These are phyloP conservation scores for Trifolium dubium DNA, from an alignment of 306 rosid genomes.

Conservation along the genomic window DNA sequence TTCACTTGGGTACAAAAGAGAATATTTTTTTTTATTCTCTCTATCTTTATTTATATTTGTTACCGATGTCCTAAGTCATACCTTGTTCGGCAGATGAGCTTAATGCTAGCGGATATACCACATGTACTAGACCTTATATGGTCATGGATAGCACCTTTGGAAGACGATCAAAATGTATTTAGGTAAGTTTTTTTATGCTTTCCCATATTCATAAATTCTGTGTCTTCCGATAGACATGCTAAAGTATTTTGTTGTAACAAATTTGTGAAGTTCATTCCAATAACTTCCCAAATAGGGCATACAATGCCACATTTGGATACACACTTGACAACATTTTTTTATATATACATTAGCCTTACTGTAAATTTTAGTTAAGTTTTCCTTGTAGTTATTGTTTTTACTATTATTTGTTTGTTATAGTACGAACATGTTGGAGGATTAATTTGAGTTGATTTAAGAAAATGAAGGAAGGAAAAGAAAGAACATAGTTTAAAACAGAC, in stretches of 20 bases:
- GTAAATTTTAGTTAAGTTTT: neutral
- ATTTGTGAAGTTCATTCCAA: slow-evolving; percentile 15
- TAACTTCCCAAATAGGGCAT: slow-evolving; percentile 27
- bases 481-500: neutral
- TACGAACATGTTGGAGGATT: slow-evolving; percentile 11
- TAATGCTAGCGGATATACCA: slow-evolving; percentile 91
- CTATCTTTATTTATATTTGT: slow-evolving; percentile 21
- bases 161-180: slow-evolving; percentile 70
- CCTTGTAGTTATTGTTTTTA: neutral
- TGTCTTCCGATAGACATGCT: slow-evolving; percentile 13
- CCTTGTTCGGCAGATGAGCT: slow-evolving; percentile 68
- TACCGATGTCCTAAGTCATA: slow-evolving; percentile 42
- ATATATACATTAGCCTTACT: neutral
- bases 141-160: slow-evolving; percentile 97
- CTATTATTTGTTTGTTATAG: neutral
- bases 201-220: slow-evolving; percentile 25
- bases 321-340: neutral
- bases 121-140: slow-evolving; percentile 87
- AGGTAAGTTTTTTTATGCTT: slow-evolving; percentile 57
- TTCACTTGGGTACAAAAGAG: neutral
- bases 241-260: slow-evolving; percentile 27
- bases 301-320: slow-evolving; percentile 29
- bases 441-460: slow-evolving; percentile 4
- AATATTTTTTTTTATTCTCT: neutral
- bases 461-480: no score